phyloP scores from a whole-genome alignment of 305 asterid species.

The Euphrasia arctica region DNA sequence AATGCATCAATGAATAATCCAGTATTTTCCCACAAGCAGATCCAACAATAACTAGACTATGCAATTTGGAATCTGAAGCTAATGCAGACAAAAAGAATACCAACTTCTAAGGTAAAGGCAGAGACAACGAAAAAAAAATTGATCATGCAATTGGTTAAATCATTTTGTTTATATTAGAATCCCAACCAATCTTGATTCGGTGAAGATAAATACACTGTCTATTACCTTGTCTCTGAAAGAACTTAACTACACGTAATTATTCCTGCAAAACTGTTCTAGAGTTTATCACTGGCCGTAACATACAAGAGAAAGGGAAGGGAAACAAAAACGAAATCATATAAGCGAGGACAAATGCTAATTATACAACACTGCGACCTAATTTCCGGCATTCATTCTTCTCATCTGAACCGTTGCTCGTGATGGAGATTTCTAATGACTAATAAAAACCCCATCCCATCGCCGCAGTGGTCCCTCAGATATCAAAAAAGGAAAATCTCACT shows the following conservation, averaged over 20 bases:
- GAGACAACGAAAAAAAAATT: neutral
- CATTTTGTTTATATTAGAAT: conserved; percentile 49
- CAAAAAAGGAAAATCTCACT: conserved; percentile 31
- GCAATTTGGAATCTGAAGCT: conserved; percentile 19
- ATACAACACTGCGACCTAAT: conserved; percentile 69
- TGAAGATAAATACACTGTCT: conserved; percentile 57
- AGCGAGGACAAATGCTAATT: conserved; percentile 59
- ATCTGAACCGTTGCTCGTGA: conserved; percentile 44
- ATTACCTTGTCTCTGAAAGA: conserved; percentile 46
- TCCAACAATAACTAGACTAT: conserved; percentile 10
- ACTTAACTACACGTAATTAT: conserved; percentile 73
- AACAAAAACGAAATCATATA: conserved; percentile 27
- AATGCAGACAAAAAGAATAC: conserved; percentile 13
- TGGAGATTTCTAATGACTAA: conserved; percentile 27
- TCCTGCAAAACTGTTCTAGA: conserved; percentile 94
- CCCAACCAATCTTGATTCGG: conserved; percentile 55
- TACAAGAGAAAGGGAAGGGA: conserved; percentile 43
- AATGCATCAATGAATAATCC: conserved; percentile 24
- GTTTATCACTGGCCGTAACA: conserved; percentile 55
- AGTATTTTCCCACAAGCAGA: conserved; percentile 15
- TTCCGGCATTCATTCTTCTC: conserved; percentile 33
- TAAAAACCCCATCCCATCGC: conserved; percentile 21
- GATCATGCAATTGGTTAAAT: conserved; percentile 31
- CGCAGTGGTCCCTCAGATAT: conserved; percentile 42
- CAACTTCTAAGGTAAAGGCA: conserved; percentile 1